Evolutionary conservation across 2,329 filamentous ascomycete species (phyloP).

Genomic region (Aspergillus ruber): DNA sequence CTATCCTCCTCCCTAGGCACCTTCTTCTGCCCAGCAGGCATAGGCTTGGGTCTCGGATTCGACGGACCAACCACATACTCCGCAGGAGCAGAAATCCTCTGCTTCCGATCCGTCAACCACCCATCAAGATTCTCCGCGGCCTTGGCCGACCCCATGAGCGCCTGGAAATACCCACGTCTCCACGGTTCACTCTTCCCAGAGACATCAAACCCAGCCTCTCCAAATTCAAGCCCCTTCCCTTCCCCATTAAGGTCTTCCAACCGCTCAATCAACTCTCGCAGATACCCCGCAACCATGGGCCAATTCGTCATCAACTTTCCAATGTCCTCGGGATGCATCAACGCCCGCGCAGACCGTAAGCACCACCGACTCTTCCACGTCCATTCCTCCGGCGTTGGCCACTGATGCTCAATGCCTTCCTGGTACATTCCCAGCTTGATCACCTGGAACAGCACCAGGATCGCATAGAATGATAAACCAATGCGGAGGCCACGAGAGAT

Average conservation of each 20-base stretch:
- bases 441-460: constrained; percentile 53
- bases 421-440: constrained; percentile 63
- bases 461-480: constrained; percentile 65
- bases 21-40: constrained; percentile 55
- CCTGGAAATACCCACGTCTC: constrained; percentile 78
- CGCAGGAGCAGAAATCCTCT: constrained; percentile 61
- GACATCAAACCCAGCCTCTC: constrained; percentile 60
- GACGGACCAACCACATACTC: constrained; percentile 74
- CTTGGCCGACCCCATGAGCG: constrained; percentile 68
- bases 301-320: constrained; percentile 58
- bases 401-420: constrained; percentile 66
- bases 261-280: constrained; percentile 54
- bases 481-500: constrained; percentile 61
- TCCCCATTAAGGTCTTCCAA: constrained; percentile 65
- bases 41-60: constrained; percentile 71
- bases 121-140: constrained; percentile 76
- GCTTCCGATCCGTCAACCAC: constrained; percentile 64
- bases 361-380: constrained; percentile 61
- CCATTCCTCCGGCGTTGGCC: constrained; percentile 82
- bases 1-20: constrained; percentile 72
- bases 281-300: constrained; percentile 57
- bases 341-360: constrained; percentile 58
- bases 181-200: constrained; percentile 72
- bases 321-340: constrained; percentile 52
- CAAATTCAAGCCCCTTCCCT: constrained; percentile 56